phyloP scores from a whole-genome alignment of 192 early-diverging fungal species.

The Martensiomyces pterosporus region DNA sequence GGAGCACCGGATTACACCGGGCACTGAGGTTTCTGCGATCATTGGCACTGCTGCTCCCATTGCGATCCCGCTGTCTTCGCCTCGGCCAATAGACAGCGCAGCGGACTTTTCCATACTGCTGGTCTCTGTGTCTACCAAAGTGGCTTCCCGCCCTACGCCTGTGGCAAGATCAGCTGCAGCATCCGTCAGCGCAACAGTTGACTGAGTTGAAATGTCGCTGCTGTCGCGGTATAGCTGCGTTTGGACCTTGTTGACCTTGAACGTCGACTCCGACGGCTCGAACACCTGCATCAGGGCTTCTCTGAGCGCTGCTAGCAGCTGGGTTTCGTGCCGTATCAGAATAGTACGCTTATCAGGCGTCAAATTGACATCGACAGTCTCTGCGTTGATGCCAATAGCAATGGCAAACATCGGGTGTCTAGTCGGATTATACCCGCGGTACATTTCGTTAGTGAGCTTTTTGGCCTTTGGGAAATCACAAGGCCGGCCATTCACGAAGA shows the following conservation, averaged over 20 bases:
- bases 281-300: conserved; percentile 13
- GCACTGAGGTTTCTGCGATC: conserved; percentile 17
- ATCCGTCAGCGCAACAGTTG: no score
- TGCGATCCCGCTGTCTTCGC: no score
- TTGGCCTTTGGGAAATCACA: conserved; percentile 76
- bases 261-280: conserved; percentile 17
- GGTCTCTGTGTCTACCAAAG: no score
- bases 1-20: conserved; percentile 19
- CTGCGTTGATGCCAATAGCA: conserved; percentile 47
- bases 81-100: no score
- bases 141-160: no score
- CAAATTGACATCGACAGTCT: conserved; percentile 83
- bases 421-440: conserved; percentile 59
- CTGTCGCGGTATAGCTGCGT: no score
- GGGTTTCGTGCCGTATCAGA: conserved; percentile 71
- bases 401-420: conserved; percentile 79
- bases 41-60: no score
- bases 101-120: no score
- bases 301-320: conserved; percentile 12
- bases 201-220: no score
- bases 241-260: conserved; percentile 16
- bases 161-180: no score
- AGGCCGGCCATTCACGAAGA: conserved; percentile 87
- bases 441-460: conserved; percentile 79
- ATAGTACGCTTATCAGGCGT: conserved; percentile 94